Evolutionary conservation across 2,329 filamentous ascomycete genomes (phyloP), one percentile per base, ranked within the genome.

Genomic region (Stagonosporopsis cucurbitacearum): DNA sequence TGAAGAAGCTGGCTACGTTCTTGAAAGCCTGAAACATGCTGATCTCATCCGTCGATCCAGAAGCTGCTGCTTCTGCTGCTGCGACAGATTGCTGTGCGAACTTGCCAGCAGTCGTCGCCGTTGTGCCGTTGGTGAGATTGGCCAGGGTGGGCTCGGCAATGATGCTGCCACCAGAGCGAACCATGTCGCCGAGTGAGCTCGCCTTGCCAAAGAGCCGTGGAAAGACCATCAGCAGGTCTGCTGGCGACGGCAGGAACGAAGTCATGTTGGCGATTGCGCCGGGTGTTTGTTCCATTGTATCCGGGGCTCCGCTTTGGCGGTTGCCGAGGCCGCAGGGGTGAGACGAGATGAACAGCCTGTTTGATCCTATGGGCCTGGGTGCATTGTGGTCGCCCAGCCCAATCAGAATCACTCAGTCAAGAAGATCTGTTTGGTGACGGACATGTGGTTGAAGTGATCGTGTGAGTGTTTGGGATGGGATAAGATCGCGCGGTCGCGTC

Each of bases 1-100:
- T 90, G 76, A 98, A 93, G 55, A 98, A 86, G 58, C 91, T 92
- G 40, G 91, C 90, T 39, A 97, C 81, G 39, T 90, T 92, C 70
- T 88, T 86, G 62, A 84, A 67, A 4, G 79, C 78, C 54, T 82
- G 79, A 46, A 84, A 77, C 51, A 80, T 73, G 55, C 81, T 77
- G n/a, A 71, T 64, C 49, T 79, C 68, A 7, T 71, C 68, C 43
- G 65, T 63, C 35, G 59, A 26, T 23, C 66, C 39, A 60, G 74
- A 52, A 25, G 70, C 64, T 23, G 72, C 73, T 2, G 75, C 75
- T 28, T 74, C 74, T 2, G 75, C 76, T 33, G 80, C 79, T 19
- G 79, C 78, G 9, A 78, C 77, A 12, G 71, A 75, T 50, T 74
- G 66, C 43, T 83, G 77, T 30, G 81, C 78, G 46, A 80, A 76